Evolutionary conservation across 139 green algal genomes (phyloP), one percentile per base, ranked within the genome.

Genomic region (Ettlia oleoabundans): DNA sequence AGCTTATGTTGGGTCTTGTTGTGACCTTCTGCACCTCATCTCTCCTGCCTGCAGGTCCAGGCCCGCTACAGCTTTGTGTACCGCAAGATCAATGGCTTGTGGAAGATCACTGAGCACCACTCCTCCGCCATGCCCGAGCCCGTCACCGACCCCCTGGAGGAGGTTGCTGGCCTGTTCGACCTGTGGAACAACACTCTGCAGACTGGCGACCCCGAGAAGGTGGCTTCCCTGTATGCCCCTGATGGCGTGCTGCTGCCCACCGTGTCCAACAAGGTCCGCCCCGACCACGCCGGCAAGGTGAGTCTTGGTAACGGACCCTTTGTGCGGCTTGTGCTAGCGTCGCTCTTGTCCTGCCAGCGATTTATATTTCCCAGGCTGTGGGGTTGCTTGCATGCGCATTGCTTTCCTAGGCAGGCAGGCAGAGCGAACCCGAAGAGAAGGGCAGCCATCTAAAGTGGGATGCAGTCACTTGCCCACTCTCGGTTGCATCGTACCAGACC

Each of bases 81-180:
- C 55, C 55, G 55, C 55, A 65, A 65, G 55, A 65, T 65, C 30
- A 22, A n/a, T 22, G 55, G 55, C 21, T 15, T 9, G 21, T 65
- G 55, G 55, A 65, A 65, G 55, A 65, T 65, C 21, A n/a, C 21
- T n/a, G 55, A 65, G 55, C 55, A 65, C 55, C 55, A 65, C 55
- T 65, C 55, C 55, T 65, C 55, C 21, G 55, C 55, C 55, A 65
- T 65, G 55, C 55, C 55, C 21, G 55, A 65, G 55, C 55, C 55
- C 5, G 55, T 65, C 18, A 22, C 21, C 5, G 55, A 65, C 18
- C 55, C 55, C 5, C 55, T 65, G 18, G 55, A 65, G 18, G 55
- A 65, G 21, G 55, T 65, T 15, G 18, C 18, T 28, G 55, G 21
- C 18, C 55, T 32, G 55, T 65, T 65, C 21, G 21, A 65, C 55